phyloP scores from a whole-genome alignment of 2,329 filamentous ascomycete species.

The Clarireedia hainanense region DNA sequence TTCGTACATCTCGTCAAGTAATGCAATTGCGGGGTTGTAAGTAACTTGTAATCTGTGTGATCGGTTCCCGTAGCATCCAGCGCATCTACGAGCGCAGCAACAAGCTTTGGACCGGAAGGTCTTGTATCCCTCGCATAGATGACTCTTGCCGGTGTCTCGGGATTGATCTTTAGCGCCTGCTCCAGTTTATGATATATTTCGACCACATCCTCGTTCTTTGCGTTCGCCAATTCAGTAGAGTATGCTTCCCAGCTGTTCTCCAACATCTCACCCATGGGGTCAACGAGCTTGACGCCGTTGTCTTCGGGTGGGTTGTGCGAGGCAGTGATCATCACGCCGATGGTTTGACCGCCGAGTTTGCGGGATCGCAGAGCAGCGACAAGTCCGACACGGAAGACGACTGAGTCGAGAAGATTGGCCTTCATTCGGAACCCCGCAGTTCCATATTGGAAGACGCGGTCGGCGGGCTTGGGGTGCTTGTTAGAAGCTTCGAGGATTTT shows the following conservation, averaged over 20 bases:
- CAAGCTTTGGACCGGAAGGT: slow-evolving; percentile 79
- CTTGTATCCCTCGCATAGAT: slow-evolving; percentile 90
- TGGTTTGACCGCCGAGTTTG: slow-evolving; percentile 81
- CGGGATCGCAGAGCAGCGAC: slow-evolving; percentile 82
- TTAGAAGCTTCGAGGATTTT: slow-evolving; percentile 52
- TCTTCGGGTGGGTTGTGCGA: slow-evolving; percentile 86
- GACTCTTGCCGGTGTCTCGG: slow-evolving; percentile 64
- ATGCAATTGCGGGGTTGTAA: slow-evolving; percentile 97
- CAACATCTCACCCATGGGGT: slow-evolving; percentile 96
- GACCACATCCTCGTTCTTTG: slow-evolving; percentile 65
- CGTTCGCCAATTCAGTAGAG: slow-evolving; percentile 85
- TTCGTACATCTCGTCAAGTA: slow-evolving; percentile 94
- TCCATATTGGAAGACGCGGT: slow-evolving; percentile 54
- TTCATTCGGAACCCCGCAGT: slow-evolving; percentile 64
- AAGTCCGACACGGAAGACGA: slow-evolving; percentile 87
- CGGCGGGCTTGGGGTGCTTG: slow-evolving; percentile 50
- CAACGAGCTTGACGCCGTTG: slow-evolving; percentile 92
- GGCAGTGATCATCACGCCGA: slow-evolving; percentile 94
- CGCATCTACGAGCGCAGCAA: slow-evolving; percentile 69
- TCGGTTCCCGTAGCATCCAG: slow-evolving; percentile 68
- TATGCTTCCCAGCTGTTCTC: slow-evolving; percentile 91
- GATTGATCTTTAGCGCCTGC: slow-evolving; percentile 67
- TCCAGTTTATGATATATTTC: slow-evolving; percentile 71
- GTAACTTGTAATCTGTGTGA: slow-evolving; percentile 76
- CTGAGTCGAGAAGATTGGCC: slow-evolving; percentile 76